A percentile compares a stretch with the other conserved stretches of the same genome.
These are phyloP conservation scores for Huntiella savannae DNA, from an alignment of 2,329 filamentous ascomycete genomes.

Conservation along the genomic window DNA sequence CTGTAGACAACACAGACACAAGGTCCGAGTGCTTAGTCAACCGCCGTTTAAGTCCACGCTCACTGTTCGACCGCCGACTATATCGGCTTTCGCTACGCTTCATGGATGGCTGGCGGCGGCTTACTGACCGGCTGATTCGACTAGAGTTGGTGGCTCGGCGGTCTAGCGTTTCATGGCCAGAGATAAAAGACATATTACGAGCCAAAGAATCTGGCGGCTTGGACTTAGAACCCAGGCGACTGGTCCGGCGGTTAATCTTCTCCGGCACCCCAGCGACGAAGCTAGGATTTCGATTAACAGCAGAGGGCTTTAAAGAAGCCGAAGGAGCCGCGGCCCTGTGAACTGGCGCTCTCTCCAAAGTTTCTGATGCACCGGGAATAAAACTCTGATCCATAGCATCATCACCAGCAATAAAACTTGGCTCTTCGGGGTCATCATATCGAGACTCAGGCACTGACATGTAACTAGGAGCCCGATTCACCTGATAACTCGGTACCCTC, in stretches of 20 bases:
- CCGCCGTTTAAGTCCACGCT: constrained; percentile 42
- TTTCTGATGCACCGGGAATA: neutral
- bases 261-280: constrained; percentile 1
- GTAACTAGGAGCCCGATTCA: constrained; percentile 6
- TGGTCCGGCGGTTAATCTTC: constrained; percentile 1
- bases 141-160: neutral
- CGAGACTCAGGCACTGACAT: constrained; percentile 2
- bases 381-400: neutral
- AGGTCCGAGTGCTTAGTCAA: constrained; percentile 86
- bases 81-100: constrained; percentile 5
- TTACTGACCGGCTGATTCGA: neutral
- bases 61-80: constrained; percentile 6
- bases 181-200: constrained; percentile 6
- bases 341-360: neutral
- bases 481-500: neutral
- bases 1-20: constrained; percentile 73
- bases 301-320: neutral
- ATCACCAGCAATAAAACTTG: constrained; percentile 1
- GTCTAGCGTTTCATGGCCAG: neutral
- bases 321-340: neutral
- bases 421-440: neutral
- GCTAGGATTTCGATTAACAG: constrained; percentile 5
- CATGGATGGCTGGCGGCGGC: neutral
- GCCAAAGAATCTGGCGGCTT: constrained; percentile 4
- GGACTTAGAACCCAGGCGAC: neutral